phyloP scores from a whole-genome alignment of 2,329 filamentous ascomycete species.

The Sclerotinia spermophila region DNA sequence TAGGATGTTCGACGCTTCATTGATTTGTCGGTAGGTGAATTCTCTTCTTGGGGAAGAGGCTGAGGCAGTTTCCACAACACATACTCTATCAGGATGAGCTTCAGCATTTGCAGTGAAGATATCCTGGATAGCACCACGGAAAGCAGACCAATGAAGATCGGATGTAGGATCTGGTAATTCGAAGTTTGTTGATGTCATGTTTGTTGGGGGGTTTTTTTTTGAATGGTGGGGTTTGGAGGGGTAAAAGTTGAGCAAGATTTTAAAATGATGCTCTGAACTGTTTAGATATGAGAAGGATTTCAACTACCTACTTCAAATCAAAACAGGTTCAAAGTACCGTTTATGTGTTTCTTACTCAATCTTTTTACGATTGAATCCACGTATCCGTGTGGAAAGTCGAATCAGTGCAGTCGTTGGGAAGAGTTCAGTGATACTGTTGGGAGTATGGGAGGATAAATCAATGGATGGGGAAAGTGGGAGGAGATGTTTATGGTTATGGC shows the following conservation, averaged over 20 bases:
- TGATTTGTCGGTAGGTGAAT: slow-evolving; percentile 84
- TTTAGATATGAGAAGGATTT: slow-evolving; percentile 10
- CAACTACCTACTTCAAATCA: slow-evolving; percentile 15
- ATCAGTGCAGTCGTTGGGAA: not conserved
- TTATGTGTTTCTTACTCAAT: not conserved
- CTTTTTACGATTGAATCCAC: not conserved
- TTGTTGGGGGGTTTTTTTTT: slow-evolving; percentile 5
- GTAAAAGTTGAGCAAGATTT: slow-evolving; percentile 14
- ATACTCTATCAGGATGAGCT: slow-evolving; percentile 60
- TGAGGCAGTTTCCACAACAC: slow-evolving; percentile 63
- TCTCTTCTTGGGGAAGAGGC: slow-evolving; percentile 51
- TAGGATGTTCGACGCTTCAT: slow-evolving; percentile 76
- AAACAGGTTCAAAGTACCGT: not conserved
- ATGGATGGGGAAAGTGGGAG: no score
- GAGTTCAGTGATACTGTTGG: not conserved
- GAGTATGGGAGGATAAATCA: not conserved
- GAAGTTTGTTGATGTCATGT: slow-evolving; percentile 25
- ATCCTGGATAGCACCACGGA: slow-evolving; percentile 56
- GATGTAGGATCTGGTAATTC: slow-evolving; percentile 52
- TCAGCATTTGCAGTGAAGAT: slow-evolving; percentile 57
- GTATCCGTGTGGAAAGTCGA: not conserved
- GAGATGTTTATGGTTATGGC: not conserved
- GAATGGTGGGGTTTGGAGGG: slow-evolving; percentile 10
- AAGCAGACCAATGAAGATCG: slow-evolving; percentile 57
- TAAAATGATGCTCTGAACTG: slow-evolving; percentile 3